Conservation (phyloP, 2,329 filamentous ascomycete species). For the Colletotrichum truncatum region DNA sequence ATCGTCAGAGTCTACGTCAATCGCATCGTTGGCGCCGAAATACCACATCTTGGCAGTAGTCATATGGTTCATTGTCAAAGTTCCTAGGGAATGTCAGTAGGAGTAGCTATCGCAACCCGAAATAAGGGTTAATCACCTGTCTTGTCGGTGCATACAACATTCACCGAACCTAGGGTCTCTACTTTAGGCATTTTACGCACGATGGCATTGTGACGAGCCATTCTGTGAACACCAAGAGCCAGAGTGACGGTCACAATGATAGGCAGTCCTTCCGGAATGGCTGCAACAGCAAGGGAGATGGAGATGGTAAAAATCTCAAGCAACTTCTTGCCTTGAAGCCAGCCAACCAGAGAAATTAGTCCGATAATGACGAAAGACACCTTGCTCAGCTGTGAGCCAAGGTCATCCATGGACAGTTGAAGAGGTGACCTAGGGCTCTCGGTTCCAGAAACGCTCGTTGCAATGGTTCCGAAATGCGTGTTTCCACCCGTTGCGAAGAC, state of each 20-base stretch:
- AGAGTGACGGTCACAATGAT: slow-evolving; percentile 99
- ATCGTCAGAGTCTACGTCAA: slow-evolving; percentile 64
- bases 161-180: slow-evolving; percentile 97
- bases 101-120: background rate
- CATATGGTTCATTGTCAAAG: slow-evolving; percentile 98
- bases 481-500: slow-evolving; percentile 96
- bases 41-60: slow-evolving; percentile 97
- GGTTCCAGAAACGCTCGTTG: slow-evolving; percentile 91
- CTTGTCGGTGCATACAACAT: slow-evolving; percentile 99
- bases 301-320: slow-evolving; percentile 98
- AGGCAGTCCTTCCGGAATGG: slow-evolving; percentile 93
- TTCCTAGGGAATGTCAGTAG: slow-evolving; percentile 61
- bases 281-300: slow-evolving; percentile 94
- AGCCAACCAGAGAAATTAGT: slow-evolving; percentile 89
- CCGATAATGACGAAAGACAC: slow-evolving; percentile 95
- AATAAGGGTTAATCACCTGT: slow-evolving; percentile 66
- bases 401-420: slow-evolving; percentile 96
- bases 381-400: slow-evolving; percentile 95
- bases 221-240: slow-evolving; percentile 92
- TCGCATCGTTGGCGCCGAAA: slow-evolving; percentile 71
- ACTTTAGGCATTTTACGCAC: slow-evolving; percentile 96
- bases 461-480: slow-evolving; percentile 97
- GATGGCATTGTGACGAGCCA: slow-evolving; percentile 95
- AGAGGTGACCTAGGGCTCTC: slow-evolving; percentile 94
- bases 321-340: slow-evolving; percentile 87